These are phyloP conservation scores for Chaetomidium leptoderma DNA, from an alignment of 495 filamentous ascomycete species.

Conservation along the genomic window DNA sequence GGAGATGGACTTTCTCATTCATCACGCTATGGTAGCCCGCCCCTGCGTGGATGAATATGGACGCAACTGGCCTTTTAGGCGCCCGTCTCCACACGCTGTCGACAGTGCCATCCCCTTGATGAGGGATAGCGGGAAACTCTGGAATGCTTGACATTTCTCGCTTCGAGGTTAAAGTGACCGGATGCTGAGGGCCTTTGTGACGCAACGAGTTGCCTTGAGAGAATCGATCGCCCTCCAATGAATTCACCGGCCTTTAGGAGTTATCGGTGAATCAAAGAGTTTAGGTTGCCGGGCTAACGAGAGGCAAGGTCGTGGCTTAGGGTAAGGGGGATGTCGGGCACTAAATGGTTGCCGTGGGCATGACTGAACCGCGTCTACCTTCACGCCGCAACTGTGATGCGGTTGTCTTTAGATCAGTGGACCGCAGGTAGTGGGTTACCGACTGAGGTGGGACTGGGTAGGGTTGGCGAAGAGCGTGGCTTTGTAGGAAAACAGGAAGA, in stretches of 20 bases:
- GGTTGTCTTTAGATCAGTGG: not conserved
- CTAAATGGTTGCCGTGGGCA: not conserved
- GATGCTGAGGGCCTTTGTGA: not conserved
- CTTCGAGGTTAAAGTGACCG: not conserved
- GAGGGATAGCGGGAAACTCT: conserved; percentile 1
- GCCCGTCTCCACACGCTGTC: conserved; percentile 24
- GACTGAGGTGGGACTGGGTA: not conserved
- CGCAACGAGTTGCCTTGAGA: not conserved
- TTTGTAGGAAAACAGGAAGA: not conserved
- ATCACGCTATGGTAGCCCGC: conserved; percentile 86
- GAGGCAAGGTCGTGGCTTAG: not conserved
- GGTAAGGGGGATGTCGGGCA: not conserved
- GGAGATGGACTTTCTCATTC: conserved; percentile 78
- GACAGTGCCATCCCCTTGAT: conserved; percentile 23
- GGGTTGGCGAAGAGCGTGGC: not conserved
- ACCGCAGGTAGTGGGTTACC: not conserved
- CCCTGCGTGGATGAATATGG: conserved; percentile 94
- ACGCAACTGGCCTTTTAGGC: conserved; percentile 38
- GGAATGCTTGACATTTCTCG: conserved; percentile 9
- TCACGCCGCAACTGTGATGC: not conserved
- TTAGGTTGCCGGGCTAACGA: not conserved
- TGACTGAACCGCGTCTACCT: not conserved
- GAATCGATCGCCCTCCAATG: not conserved
- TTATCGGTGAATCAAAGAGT: not conserved
- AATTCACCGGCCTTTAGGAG: not conserved